These are phyloP conservation scores for Cercospora canescens DNA, from an alignment of 2,329 filamentous ascomycete genomes.

Conservation along the genomic window DNA sequence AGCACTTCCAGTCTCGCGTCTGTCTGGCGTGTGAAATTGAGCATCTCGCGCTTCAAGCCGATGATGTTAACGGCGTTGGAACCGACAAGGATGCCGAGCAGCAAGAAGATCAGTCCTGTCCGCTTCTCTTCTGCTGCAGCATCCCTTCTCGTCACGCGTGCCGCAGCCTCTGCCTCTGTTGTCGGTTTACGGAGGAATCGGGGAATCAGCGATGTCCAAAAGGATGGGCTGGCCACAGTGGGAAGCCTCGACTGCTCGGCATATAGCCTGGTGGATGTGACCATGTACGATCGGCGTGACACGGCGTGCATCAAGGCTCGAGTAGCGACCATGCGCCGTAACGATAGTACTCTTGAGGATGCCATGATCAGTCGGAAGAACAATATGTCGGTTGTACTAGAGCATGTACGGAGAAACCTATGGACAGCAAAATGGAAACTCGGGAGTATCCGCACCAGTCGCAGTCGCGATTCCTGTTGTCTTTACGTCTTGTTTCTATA, in stretches of 20 bases:
- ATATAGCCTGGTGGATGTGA: constrained; percentile 6
- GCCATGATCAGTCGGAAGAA: constrained; percentile 7
- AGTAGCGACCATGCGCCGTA: constrained; percentile 1
- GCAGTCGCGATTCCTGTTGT: too few relatives aligned
- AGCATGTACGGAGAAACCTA: too few relatives aligned
- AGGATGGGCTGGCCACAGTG: constrained; percentile 35
- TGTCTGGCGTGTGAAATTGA: constrained; percentile 70
- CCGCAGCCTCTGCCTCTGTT: constrained; percentile 22
- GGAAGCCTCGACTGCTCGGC: constrained; percentile 29
- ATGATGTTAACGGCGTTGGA: constrained; percentile 96
- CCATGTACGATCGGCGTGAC: constrained; percentile 12
- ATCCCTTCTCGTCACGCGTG: constrained; percentile 17
- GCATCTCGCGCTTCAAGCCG: constrained; percentile 72
- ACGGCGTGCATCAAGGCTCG: not conserved
- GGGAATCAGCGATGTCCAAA: constrained; percentile 39
- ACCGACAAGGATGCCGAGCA: constrained; percentile 74
- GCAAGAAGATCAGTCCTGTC: constrained; percentile 67
- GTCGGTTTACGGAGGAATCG: constrained; percentile 32
- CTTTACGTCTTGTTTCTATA: too few relatives aligned
- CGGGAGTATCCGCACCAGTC: too few relatives aligned
- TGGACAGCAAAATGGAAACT: too few relatives aligned
- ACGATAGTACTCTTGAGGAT: constrained; percentile 10
- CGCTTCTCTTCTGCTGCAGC: constrained; percentile 43
- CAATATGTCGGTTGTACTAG: not conserved
- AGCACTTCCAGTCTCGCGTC: constrained; percentile 77